Evolutionary conservation across 2,329 filamentous ascomycete species (phyloP).

Genomic region (Microcera coccophila): DNA sequence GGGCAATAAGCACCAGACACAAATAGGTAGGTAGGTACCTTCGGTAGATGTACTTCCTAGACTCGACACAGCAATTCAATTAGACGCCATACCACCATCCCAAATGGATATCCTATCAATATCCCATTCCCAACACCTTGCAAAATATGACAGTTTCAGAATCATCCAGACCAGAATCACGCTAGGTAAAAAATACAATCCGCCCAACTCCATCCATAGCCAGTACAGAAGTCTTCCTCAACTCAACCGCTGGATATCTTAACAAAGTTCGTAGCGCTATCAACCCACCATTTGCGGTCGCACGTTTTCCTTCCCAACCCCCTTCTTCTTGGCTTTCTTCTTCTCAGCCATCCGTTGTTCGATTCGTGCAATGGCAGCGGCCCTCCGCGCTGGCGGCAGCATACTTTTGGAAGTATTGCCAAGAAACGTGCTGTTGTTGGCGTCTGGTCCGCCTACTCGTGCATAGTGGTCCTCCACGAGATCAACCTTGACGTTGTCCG

Average conservation of each 20-base stretch:
- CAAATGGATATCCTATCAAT: too few relatives aligned
- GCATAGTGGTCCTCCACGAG: slow-evolving; percentile 45
- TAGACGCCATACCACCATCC: too few relatives aligned
- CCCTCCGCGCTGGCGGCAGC: slow-evolving; percentile 48
- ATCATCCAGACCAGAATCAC: slow-evolving; percentile 1
- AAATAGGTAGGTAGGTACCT: slow-evolving; percentile 10
- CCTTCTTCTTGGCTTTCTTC: slow-evolving; percentile 33
- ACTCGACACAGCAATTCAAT: slow-evolving; percentile 1
- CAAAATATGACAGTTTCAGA: slow-evolving; percentile 15
- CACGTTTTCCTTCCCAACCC: slow-evolving; percentile 51
- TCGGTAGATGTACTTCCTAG: slow-evolving; percentile 14
- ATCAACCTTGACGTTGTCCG: slow-evolving; percentile 39
- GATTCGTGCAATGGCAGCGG: slow-evolving; percentile 53
- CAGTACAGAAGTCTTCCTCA: background rate
- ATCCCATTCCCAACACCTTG: slow-evolving; percentile 20
- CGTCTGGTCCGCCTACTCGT: slow-evolving; percentile 40
- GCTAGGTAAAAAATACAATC: background rate
- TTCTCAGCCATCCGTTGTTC: slow-evolving; percentile 53
- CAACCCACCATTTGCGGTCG: slow-evolving; percentile 28
- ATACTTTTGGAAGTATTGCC: slow-evolving; percentile 41
- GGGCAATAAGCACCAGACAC: slow-evolving; percentile 18
- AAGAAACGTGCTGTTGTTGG: slow-evolving; percentile 30
- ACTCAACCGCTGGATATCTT: background rate
- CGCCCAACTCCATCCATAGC: background rate
- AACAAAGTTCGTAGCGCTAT: background rate